Conservation (phyloP, 73 alveolate species). For the Uronychia setigera region DNA sequence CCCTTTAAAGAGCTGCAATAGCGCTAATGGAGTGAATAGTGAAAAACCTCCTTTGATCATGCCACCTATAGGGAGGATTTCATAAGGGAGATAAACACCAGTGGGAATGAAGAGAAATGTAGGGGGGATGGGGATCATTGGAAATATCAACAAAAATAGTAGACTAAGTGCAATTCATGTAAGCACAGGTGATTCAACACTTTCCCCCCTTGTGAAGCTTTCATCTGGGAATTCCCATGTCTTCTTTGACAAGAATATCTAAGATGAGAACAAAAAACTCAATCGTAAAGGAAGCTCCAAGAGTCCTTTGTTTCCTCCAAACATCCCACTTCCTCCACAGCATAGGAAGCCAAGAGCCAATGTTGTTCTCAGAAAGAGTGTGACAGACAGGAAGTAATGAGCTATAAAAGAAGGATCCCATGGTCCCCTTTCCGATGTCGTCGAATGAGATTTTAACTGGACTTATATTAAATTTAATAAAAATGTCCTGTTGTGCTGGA, state of each 20-base stretch:
- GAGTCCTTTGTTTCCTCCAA: background rate
- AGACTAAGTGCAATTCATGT: too few relatives aligned
- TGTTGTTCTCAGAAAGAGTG: background rate
- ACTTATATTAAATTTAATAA: background rate
- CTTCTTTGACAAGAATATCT: background rate
- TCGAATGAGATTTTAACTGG: background rate
- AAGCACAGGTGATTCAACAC: too few relatives aligned
- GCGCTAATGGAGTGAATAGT: background rate
- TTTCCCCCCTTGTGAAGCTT: too few relatives aligned
- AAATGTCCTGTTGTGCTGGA: background rate
- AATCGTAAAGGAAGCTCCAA: background rate
- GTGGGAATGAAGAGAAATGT: background rate
- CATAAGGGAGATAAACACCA: background rate
- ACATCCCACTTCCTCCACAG: background rate
- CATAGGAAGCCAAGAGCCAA: background rate
- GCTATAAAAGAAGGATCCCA: too few relatives aligned
- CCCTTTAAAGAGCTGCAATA: background rate
- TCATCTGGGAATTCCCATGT: background rate
- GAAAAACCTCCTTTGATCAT: background rate
- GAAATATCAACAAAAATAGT: too few relatives aligned
- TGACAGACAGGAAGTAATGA: background rate
- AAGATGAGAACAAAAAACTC: background rate
- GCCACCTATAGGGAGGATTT: background rate
- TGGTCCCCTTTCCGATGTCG: too few relatives aligned
- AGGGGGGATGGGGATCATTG: background rate